Percentiles rank a stretch among this genome's conserved stretches.
phyloP scores from a whole-genome alignment of 192 early-diverging fungal species.

The Umbelopsis vinacea region DNA sequence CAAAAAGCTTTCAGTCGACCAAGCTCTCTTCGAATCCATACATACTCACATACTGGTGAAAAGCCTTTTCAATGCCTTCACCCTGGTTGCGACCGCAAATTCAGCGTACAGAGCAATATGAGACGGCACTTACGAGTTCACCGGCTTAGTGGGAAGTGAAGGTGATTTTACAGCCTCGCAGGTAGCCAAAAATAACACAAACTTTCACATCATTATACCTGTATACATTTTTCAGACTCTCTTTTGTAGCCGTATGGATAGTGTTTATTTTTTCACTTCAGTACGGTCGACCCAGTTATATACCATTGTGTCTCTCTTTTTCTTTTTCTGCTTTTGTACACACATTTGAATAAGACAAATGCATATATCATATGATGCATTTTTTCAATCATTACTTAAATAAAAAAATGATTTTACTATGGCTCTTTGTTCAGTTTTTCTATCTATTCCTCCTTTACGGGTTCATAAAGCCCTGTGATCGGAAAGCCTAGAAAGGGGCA shows the following conservation, averaged over 20 bases:
- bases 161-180: neutral
- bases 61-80: conserved; percentile 44
- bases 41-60: conserved; percentile 47
- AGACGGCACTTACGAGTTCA: conserved; percentile 36
- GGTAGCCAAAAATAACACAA: neutral
- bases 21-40: conserved; percentile 61
- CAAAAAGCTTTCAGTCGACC: conserved; percentile 68
- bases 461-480: no score
- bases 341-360: neutral
- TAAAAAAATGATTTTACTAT: neutral
- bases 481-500: no score
- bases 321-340: neutral
- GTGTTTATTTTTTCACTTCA: no score
- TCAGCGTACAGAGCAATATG: conserved; percentile 74
- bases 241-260: neutral
- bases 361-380: neutral
- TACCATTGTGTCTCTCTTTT: neutral
- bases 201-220: neutral
- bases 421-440: no score
- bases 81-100: conserved; percentile 40
- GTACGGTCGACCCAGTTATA: neutral
- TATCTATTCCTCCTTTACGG: no score
- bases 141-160: neutral
- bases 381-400: neutral
- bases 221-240: conserved; percentile 17